Conservation (phyloP, 768 basidiomycete genomes). For the Pleurotus salmoneostramineus region DNA sequence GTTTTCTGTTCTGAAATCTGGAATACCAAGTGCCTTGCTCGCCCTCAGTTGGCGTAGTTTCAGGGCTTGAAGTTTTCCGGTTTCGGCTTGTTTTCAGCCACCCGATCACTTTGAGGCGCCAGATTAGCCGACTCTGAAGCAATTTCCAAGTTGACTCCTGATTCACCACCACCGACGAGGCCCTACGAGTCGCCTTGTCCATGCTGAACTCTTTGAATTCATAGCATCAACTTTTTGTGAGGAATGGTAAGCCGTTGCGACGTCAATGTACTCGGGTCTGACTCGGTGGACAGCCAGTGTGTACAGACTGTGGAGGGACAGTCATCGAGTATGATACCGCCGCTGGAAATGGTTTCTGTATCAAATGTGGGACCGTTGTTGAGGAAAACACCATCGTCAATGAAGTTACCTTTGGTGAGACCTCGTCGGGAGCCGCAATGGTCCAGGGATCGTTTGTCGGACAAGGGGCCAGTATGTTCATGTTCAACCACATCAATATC, state of each 20-base stretch:
- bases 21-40: no score
- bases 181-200: not conserved
- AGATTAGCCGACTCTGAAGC: not conserved
- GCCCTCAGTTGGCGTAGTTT: no score
- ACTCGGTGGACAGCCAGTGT: constrained; percentile 43
- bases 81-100: no score
- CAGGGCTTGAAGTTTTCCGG: no score
- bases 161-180: not conserved
- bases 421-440: constrained; percentile 86
- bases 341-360: constrained; percentile 83
- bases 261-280: not conserved
- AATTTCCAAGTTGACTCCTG: not conserved
- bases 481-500: not conserved
- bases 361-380: constrained; percentile 83
- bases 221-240: not conserved
- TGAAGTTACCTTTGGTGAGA: constrained; percentile 95
- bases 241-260: constrained; percentile 9
- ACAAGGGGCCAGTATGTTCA: constrained; percentile 79
- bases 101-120: no score
- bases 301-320: constrained; percentile 76
- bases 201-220: constrained; percentile 6
- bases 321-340: constrained; percentile 84
- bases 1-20: no score
- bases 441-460: constrained; percentile 93
- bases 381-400: constrained; percentile 93